Evolutionary conservation across 331 rosid species (phyloP).

Genomic region (Ulmus americana): DNA sequence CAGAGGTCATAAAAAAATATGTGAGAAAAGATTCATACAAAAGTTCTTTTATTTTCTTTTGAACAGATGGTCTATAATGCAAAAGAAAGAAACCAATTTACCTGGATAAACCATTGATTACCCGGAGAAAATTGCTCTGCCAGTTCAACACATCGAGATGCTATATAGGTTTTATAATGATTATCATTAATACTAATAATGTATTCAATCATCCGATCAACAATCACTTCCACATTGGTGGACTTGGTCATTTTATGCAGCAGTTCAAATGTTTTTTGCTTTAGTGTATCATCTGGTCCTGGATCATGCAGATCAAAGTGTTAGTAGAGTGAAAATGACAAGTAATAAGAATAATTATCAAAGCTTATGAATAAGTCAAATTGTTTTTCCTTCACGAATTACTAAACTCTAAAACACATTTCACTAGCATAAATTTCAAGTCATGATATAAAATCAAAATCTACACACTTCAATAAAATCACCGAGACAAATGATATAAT

Average conservation of each 20-base stretch:
- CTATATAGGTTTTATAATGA: constrained; percentile 76
- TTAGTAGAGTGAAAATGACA: constrained; percentile 7
- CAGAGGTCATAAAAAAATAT: constrained; percentile 2
- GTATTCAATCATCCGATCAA: constrained; percentile 78
- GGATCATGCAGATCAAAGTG: constrained; percentile 24
- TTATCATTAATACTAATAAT: constrained; percentile 71
- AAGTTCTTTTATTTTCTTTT: not conserved
- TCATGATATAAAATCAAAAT: too few species aligned
- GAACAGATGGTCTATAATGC: not conserved
- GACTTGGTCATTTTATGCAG: constrained; percentile 78
- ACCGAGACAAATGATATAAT: too few species aligned
- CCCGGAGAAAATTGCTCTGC: constrained; percentile 87
- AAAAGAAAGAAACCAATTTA: constrained; percentile 14
- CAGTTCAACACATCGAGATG: constrained; percentile 80
- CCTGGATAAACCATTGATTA: constrained; percentile 90
- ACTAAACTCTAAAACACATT: too few species aligned
- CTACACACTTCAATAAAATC: too few species aligned
- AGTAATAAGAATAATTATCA: not conserved
- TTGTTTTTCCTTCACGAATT: too few species aligned
- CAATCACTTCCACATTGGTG: constrained; percentile 88
- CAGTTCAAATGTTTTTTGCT: constrained; percentile 77
- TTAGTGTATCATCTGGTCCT: constrained; percentile 88
- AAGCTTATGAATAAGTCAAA: too few species aligned
- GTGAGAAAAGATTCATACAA: not conserved
- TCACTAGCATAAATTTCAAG: too few species aligned